A percentile compares a stretch with the other conserved stretches of the same genome.
These are phyloP conservation scores for Cryomyces minteri DNA, from an alignment of 495 filamentous ascomycete genomes.

Conservation along the genomic window DNA sequence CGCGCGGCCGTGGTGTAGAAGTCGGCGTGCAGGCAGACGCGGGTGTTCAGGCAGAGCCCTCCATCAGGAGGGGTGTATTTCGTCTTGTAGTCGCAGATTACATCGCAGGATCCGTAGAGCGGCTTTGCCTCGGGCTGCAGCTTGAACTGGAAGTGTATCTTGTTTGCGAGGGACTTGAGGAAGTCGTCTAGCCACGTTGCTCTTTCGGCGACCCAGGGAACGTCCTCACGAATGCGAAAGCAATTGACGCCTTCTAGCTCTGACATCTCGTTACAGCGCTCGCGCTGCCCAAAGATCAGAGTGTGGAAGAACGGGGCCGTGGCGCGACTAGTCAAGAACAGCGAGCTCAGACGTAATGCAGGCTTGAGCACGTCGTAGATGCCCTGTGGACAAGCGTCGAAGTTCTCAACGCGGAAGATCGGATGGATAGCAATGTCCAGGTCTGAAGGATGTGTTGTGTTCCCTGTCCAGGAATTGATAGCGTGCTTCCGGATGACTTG, in stretches of 20 bases:
- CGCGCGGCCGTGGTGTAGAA: constrained; percentile 17
- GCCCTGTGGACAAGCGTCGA: constrained; percentile 13
- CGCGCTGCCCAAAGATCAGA: constrained; percentile 11
- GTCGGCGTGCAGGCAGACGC: constrained; percentile 15
- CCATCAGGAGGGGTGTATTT: not conserved
- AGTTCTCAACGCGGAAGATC: constrained; percentile 12
- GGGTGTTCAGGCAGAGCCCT: constrained; percentile 8
- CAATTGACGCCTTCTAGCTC: constrained; percentile 1
- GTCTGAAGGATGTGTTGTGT: not conserved
- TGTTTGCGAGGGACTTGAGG: constrained; percentile 6
- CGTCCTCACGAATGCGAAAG: constrained; percentile 1
- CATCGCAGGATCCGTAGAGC: constrained; percentile 6
- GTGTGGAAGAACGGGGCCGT: constrained; percentile 14
- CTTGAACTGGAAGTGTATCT: constrained; percentile 14
- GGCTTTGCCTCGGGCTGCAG: not conserved
- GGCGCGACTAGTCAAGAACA: constrained; percentile 10
- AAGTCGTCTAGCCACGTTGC: constrained; percentile 6
- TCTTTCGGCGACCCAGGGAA: not conserved
- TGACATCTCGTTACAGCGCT: constrained; percentile 4
- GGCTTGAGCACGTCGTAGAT: constrained; percentile 14
- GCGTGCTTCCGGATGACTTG: constrained; percentile 15
- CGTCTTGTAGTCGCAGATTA: not conserved
- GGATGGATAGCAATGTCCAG: constrained; percentile 6
- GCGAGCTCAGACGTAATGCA: constrained; percentile 11
- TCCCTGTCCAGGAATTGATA: constrained; percentile 7